Base-by-base conservation (phyloP, 1,284 basidiomycete species). In the Trichosporon asahii region DNA sequence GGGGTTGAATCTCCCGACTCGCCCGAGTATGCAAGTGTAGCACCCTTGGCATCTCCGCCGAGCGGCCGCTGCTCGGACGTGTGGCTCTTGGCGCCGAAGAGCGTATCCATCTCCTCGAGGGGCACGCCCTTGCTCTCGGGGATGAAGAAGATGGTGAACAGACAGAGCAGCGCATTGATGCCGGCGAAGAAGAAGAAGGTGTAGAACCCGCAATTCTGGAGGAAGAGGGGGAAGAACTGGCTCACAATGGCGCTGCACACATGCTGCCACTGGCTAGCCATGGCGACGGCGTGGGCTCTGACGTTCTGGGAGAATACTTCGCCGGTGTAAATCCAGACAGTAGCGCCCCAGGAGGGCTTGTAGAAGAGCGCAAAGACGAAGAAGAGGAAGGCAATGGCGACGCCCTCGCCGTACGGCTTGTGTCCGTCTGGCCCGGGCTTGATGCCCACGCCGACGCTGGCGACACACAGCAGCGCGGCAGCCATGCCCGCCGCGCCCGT, bases 71-170 rank as follows among this genome's bases (percentile, higher is more conserved):
- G 57, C 29, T 61, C 57, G 27, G 8, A 12, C 29, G 57, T 61
- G 9, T 61, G 57, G 57, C 57, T 65, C 64, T 65, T 55, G n/a
- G 66, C 29, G 64, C 46, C 8, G 53, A 63, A 93, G 89, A 99
- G 85, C 79, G 98, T 94, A 0, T 93, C 93, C 29, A 99, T 85
- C 80, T 92, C 94, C 79, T 96, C 94, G 90, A 98, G 93, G 7
- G 68, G 40, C 25, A 63, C 33, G 15, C 57, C 44, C 15, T 64
- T 53, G 2, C 63, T 67, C 68, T 73, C 72, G 12, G 72, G 72
- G 7, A 73, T 65, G 66, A 69, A 65, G 69, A 73, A 69, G 66
- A 61, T n/a, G 57, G 57, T 53, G 25, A 53, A 53, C 4, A 57
- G 23, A 15, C 40, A 64, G 3, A 68, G 46, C 21, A 68, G 9